phyloP scores from a whole-genome alignment of 2,329 filamentous ascomycete genomes.

The Nemania sp. region DNA sequence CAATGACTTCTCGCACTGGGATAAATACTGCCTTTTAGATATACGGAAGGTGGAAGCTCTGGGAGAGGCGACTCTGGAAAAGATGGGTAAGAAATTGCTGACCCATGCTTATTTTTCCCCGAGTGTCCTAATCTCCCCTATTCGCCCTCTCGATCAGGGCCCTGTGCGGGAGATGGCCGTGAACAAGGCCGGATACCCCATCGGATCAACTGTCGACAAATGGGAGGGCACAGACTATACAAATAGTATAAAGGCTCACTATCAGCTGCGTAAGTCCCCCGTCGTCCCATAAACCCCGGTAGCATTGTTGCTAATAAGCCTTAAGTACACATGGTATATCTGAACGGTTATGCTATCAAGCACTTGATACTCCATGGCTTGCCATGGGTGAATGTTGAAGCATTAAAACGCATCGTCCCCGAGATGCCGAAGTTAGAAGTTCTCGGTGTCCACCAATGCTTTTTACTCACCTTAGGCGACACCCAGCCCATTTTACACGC shows the following conservation, averaged over 20 bases:
- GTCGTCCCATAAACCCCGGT: not conserved
- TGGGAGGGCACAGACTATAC: not conserved
- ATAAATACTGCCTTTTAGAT: not conserved
- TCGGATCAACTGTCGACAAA: constrained; percentile 2
- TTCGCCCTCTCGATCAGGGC: constrained; percentile 11
- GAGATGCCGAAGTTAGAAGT: constrained; percentile 29
- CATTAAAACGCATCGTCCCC: constrained; percentile 30
- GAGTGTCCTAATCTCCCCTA: constrained; percentile 13
- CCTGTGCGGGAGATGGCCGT: not conserved
- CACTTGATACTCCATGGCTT: constrained; percentile 35
- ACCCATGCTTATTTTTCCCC: constrained; percentile 7
- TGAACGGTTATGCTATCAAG: constrained; percentile 28
- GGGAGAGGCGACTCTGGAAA: not conserved
- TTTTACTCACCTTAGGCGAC: constrained; percentile 36
- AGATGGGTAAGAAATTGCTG: not conserved
- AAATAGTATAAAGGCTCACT: constrained; percentile 6
- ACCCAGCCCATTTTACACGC: constrained; percentile 29
- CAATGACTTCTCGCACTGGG: constrained; percentile 14
- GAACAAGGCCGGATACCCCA: constrained; percentile 12
- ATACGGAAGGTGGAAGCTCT: not conserved
- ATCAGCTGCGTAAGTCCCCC: constrained; percentile 13
- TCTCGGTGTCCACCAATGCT: constrained; percentile 39
- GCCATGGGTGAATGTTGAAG: constrained; percentile 30
- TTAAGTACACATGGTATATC: constrained; percentile 18
- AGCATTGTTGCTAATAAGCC: constrained; percentile 10